Evolutionary conservation across 768 basidiomycete genomes (phyloP).

Genomic region (Collybia mongolica): DNA sequence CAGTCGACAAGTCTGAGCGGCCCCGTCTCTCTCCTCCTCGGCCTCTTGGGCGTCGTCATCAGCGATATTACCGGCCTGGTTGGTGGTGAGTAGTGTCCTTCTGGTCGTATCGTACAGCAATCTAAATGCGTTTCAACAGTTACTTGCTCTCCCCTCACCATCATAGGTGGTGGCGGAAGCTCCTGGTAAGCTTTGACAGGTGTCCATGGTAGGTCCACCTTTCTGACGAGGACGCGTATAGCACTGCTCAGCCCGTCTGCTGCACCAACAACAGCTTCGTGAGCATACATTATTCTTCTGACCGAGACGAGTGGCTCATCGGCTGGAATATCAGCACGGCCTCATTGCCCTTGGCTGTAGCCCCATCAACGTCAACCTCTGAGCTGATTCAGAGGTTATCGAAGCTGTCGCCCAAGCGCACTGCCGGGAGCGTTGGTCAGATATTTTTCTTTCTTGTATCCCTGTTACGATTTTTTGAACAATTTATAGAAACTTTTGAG

Average conservation of each 20-base stretch:
- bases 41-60: constrained; percentile 24
- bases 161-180: constrained; percentile 21
- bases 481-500: too few species aligned
- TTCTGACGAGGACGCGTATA: background rate
- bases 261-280: constrained; percentile 28
- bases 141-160: constrained; percentile 27
- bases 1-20: constrained; percentile 13
- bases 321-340: background rate
- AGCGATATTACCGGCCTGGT: constrained; percentile 15
- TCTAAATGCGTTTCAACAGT: constrained; percentile 7
- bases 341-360: constrained; percentile 3
- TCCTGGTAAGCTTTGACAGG: constrained; percentile 13
- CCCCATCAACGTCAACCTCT: constrained; percentile 6
- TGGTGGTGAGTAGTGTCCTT: constrained; percentile 12
- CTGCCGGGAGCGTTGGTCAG: background rate
- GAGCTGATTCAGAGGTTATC: constrained; percentile 3
- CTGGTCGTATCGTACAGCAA: too few species aligned
- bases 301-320: too few species aligned
- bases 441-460: too few species aligned
- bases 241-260: constrained; percentile 28
- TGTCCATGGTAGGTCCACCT: background rate
- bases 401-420: constrained; percentile 9
- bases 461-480: too few species aligned
- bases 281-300: background rate
- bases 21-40: constrained; percentile 13